Evolutionary conservation across 805 yeast species (phyloP), one percentile per base, ranked within the genome.

Genomic region (Nakazawaea sp.): DNA sequence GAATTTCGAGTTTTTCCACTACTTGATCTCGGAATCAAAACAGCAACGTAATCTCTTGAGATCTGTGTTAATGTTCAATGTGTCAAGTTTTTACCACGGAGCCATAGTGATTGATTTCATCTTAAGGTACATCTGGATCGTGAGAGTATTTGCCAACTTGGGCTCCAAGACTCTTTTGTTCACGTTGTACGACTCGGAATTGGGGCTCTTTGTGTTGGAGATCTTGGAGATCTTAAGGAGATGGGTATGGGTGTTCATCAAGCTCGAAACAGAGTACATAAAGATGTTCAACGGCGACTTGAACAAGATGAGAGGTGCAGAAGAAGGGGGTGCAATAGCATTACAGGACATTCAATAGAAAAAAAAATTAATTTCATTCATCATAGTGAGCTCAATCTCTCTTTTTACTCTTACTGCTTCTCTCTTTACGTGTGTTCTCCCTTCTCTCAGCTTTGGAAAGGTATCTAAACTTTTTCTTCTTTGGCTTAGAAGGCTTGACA

Each of bases 191-290:
- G 58, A 59, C 18, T 66, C 72, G 18, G 83, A 73, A 45, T 56
- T 67, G 19, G 89, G 92, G 1, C 70, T 78, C 40, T 81, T 83
- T 44, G 58, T 72, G 9, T 61, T 86, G 38, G 92, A 89, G 50
- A 46, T 75, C 3, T 58, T 89, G 36, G 98, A 92, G 54, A 64
- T 92, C 5, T 46, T 80, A 7, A 70, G 98, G 59, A 71, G 98
- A 52, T 85, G 89, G 77, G 59, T 87, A 35, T 92, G 99, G 99
- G 75, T 88, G 29, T 71, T 85, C 43, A 64, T 90, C 52, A 81
- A 92, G 51, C 61, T 89, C 13, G 97, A 92, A 47, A 74, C 82
- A 21, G 97, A 90, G 52, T 78, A 68, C 31, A 45, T 58, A 33
- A 58, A 58, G 48, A 43, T 48, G 3, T 34, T 46, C 25, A 31